phyloP scores from a whole-genome alignment of 23 red algal genomes.

The Chondrus crispus region DNA sequence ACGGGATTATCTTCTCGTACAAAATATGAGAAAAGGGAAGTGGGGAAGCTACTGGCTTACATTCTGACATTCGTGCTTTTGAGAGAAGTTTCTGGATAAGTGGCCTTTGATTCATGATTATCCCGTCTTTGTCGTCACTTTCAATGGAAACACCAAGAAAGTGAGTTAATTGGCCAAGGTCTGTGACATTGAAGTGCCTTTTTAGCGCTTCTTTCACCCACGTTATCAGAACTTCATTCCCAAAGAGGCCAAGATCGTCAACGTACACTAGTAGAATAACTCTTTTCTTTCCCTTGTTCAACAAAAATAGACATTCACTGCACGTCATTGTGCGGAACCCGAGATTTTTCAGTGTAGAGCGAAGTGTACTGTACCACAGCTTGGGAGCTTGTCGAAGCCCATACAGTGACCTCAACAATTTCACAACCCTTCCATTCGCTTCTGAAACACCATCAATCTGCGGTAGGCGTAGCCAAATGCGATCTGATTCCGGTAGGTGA shows the following conservation, averaged over 20 bases:
- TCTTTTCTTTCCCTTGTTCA: not conserved
- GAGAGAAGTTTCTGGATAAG: not conserved
- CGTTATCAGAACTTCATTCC: not conserved
- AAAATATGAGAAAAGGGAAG: not conserved
- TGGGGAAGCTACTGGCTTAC: not conserved
- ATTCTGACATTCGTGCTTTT: not conserved
- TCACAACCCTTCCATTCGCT: not conserved
- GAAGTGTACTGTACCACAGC: not conserved
- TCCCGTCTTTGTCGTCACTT: not conserved
- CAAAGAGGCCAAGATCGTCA: not conserved
- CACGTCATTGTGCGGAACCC: not conserved
- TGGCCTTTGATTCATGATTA: not conserved
- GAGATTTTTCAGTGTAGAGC: not conserved
- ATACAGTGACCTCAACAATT: not conserved
- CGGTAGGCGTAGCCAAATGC: not conserved
- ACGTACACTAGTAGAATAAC: not conserved
- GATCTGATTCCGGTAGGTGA: not conserved
- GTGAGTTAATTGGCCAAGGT: not conserved
- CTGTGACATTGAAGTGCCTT: not conserved
- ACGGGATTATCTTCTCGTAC: slow-evolving; percentile 13
- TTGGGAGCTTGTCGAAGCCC: not conserved
- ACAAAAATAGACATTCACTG: not conserved
- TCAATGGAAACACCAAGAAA: not conserved
- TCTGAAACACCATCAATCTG: not conserved
- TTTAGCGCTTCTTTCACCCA: not conserved